phyloP scores from a whole-genome alignment of 2,329 filamentous ascomycete genomes.

The Paradendryphiella salina region DNA sequence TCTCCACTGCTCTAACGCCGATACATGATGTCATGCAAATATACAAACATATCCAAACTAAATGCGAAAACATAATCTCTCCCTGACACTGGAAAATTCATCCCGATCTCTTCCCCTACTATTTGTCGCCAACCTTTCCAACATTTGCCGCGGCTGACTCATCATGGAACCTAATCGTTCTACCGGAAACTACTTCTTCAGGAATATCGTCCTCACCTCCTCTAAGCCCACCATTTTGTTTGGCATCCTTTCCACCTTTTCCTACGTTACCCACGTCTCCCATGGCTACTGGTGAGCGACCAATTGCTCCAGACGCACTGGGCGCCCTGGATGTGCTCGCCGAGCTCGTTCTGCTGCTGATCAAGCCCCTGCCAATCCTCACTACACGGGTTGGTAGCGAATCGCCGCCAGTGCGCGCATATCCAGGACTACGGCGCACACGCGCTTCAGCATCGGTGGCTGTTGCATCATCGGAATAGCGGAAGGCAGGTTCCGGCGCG shows the following conservation, averaged over 20 bases:
- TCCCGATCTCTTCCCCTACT: neutral
- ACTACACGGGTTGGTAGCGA: constrained; percentile 36
- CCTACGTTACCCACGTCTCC: neutral
- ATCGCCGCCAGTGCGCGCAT: constrained; percentile 25
- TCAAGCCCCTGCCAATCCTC: constrained; percentile 43
- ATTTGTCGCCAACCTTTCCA: neutral
- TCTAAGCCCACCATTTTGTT: neutral
- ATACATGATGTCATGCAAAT: too few species aligned
- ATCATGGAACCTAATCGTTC: constrained; percentile 40
- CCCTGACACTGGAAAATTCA: too few species aligned
- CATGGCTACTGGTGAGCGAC: neutral
- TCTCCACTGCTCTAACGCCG: too few species aligned
- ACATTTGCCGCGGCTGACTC: constrained; percentile 11
- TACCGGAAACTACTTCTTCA: constrained; percentile 14
- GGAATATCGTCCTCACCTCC: neutral
- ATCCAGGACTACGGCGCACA: constrained; percentile 31
- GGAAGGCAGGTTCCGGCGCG: constrained; percentile 39
- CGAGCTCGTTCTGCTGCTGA: constrained; percentile 26
- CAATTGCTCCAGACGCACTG: neutral
- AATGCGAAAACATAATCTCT: too few species aligned
- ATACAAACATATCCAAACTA: too few species aligned
- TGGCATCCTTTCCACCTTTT: neutral
- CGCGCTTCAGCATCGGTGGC: constrained; percentile 28
- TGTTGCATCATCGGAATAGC: constrained; percentile 25
- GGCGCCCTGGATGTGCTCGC: constrained; percentile 3